Conservation (phyloP, 2,329 filamentous ascomycete genomes). For the Colletotrichum somersetense region DNA sequence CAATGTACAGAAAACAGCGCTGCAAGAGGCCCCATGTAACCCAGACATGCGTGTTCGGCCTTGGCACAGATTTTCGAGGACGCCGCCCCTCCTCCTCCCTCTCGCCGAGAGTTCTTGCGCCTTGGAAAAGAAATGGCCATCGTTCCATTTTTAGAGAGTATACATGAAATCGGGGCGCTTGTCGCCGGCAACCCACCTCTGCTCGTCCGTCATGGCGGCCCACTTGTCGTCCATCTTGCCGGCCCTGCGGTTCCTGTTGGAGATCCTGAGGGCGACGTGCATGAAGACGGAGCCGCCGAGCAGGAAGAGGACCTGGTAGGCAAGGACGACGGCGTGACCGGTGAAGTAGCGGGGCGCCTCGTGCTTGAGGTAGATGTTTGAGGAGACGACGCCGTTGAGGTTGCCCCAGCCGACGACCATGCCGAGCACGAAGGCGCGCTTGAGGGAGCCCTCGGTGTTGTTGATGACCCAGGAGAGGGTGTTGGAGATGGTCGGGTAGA, state of each 20-base stretch:
- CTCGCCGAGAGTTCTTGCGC: not conserved
- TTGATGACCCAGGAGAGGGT: constrained; percentile 79
- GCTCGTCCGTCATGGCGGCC: constrained; percentile 64
- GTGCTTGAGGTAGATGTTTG: constrained; percentile 70
- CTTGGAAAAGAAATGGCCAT: not conserved
- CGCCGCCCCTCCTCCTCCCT: too few relatives aligned
- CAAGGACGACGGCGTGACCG: constrained; percentile 74
- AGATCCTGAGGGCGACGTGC: constrained; percentile 66
- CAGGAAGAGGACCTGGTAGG: constrained; percentile 73
- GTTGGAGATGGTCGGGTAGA: constrained; percentile 79
- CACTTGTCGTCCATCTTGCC: constrained; percentile 70
- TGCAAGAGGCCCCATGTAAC: not conserved
- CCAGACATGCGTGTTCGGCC: not conserved
- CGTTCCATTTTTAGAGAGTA: constrained; percentile 45
- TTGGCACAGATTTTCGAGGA: too few relatives aligned
- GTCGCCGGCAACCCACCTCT: constrained; percentile 72
- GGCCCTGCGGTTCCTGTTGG: constrained; percentile 69
- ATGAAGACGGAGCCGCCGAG: constrained; percentile 74
- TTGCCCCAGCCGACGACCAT: constrained; percentile 85
- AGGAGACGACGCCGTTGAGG: constrained; percentile 76
- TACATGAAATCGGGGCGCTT: constrained; percentile 54
- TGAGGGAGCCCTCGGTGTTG: constrained; percentile 71
- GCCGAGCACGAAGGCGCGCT: constrained; percentile 79
- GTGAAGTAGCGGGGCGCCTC: constrained; percentile 50
- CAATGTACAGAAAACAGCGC: not conserved